phyloP scores from a whole-genome alignment of 352 stramenopile species.

The Globisporangium iwayamae region DNA sequence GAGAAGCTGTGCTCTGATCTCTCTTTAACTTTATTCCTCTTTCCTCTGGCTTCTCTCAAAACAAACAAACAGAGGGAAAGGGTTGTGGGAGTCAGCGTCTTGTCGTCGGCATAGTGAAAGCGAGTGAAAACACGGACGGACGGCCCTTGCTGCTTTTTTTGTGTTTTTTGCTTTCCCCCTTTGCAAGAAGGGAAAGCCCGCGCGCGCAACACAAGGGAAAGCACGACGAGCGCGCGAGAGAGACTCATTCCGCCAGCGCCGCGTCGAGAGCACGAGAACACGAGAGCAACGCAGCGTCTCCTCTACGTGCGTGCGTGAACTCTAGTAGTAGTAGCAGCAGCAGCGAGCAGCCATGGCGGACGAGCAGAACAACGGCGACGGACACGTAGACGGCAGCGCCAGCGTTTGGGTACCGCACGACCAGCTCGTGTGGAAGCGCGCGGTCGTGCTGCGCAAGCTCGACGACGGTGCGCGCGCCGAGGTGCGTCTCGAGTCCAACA shows the following conservation, averaged over 20 bases:
- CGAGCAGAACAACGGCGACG: constrained; percentile 14
- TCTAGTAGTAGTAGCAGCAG: constrained; percentile 8
- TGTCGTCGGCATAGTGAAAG: not conserved
- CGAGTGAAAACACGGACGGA: not conserved
- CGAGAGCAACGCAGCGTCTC: not conserved
- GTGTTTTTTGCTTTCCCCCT: not conserved
- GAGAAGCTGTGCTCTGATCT: not conserved
- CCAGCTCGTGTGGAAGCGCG: constrained; percentile 74
- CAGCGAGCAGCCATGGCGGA: constrained; percentile 22
- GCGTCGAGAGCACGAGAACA: not conserved
- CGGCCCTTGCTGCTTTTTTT: not conserved
- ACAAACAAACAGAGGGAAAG: not conserved
- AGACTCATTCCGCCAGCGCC: not conserved
- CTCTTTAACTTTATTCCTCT: not conserved
- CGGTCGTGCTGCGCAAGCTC: constrained; percentile 56
- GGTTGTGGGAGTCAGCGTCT: not conserved
- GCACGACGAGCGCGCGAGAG: not conserved
- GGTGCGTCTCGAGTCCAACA: constrained; percentile 59
- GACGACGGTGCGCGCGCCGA: constrained; percentile 44
- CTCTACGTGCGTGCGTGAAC: not conserved
- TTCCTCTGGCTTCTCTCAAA: not conserved
- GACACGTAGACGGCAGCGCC: constrained; percentile 59
- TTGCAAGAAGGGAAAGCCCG: not conserved
- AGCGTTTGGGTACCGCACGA: constrained; percentile 83
- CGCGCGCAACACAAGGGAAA: not conserved